phyloP scores from a whole-genome alignment of 352 stramenopile genomes.

The Pythium rhizo-oryzae region DNA sequence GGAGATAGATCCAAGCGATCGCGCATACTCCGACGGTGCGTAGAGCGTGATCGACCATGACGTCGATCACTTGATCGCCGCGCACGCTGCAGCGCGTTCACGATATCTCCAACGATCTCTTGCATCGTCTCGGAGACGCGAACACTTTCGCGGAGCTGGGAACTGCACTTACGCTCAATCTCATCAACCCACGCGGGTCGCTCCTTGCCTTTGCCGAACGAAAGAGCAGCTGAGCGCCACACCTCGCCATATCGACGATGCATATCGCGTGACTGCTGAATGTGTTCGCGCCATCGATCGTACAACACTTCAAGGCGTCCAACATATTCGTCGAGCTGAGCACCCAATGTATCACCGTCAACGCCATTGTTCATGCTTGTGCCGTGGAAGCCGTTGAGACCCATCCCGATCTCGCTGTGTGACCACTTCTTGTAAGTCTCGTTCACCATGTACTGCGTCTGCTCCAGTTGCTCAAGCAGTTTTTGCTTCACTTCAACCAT shows the following conservation, averaged over 20 bases:
- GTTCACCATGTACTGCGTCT: slow-evolving; percentile 80
- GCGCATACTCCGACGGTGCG: slow-evolving; percentile 25
- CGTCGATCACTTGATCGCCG: slow-evolving; percentile 42
- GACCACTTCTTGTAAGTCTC: slow-evolving; percentile 78
- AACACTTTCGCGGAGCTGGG: slow-evolving; percentile 53
- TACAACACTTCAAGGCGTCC: slow-evolving; percentile 55
- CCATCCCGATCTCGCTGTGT: slow-evolving; percentile 47
- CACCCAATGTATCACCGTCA: slow-evolving; percentile 13
- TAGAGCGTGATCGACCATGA: slow-evolving; percentile 31
- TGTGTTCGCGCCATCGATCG: slow-evolving; percentile 56
- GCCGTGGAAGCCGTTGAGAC: slow-evolving; percentile 18
- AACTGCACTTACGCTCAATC: slow-evolving; percentile 56
- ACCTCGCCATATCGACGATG: slow-evolving; percentile 52
- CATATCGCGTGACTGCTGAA: slow-evolving; percentile 55
- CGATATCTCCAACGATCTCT: slow-evolving; percentile 54
- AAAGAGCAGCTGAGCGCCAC: slow-evolving; percentile 35
- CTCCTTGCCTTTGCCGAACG: slow-evolving; percentile 38
- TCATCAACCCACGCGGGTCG: slow-evolving; percentile 56
- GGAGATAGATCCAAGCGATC: slow-evolving; percentile 13
- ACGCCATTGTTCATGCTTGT: slow-evolving; percentile 5
- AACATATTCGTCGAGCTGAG: slow-evolving; percentile 63
- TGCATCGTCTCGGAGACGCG: slow-evolving; percentile 59
- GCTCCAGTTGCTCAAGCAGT: slow-evolving; percentile 68
- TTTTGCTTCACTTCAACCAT: slow-evolving; percentile 76
- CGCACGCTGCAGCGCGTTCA: slow-evolving; percentile 44